phyloP scores from a whole-genome alignment of 305 asterid genomes.

The Fraxinus xanthoxyloides region DNA sequence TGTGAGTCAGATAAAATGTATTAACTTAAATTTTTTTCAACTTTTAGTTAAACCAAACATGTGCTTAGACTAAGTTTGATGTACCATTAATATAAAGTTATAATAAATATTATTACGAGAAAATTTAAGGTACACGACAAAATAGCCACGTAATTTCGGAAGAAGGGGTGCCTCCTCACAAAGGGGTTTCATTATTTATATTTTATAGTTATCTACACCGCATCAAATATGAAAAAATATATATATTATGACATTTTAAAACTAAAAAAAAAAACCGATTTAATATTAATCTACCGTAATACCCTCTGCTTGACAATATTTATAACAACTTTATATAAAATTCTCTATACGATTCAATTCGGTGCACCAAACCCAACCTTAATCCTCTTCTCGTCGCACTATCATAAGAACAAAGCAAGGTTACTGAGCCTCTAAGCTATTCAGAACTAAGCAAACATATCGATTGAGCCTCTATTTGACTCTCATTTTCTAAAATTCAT shows the following conservation, averaged over 20 bases:
- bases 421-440: neutral
- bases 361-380: neutral
- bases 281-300: neutral
- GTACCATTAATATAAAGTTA: neutral
- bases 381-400: neutral
- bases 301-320: neutral
- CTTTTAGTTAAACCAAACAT: too few relatives aligned
- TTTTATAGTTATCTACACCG: too few relatives aligned
- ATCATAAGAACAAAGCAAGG: neutral
- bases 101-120: too few relatives aligned
- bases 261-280: too few relatives aligned
- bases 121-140: neutral
- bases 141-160: too few relatives aligned
- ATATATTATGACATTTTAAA: neutral
- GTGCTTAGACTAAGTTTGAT: neutral
- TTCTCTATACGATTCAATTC: neutral
- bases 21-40: too few relatives aligned
- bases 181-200: too few relatives aligned
- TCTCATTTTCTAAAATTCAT: too few relatives aligned
- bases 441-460: neutral
- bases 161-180: too few relatives aligned
- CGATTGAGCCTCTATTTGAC: neutral
- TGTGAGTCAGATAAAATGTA: neutral
- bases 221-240: neutral
- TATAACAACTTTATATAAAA: too few relatives aligned